Evolutionary conservation across 768 basidiomycete genomes (phyloP), one percentile per base, ranked within the genome.

Genomic region (Coprinellus micaceus): DNA sequence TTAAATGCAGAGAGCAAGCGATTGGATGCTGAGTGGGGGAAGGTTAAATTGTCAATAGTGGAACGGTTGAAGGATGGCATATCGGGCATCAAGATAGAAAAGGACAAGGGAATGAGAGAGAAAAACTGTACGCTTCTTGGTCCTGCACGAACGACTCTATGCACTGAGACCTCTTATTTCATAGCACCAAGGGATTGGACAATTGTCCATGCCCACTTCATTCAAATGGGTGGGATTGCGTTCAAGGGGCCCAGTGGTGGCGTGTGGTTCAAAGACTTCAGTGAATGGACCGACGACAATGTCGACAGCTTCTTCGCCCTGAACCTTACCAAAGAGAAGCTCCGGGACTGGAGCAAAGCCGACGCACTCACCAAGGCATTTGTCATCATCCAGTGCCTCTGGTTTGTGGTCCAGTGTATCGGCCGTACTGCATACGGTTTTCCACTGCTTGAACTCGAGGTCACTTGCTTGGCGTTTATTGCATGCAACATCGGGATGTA

Each of bases 281-380:
- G 12, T 33, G 4, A 53, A 10, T 21, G 44, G 25, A 45, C 6
- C 25, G 22, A 22, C 44, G 44, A 19, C 10, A 21, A 25, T 24
- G 12, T 17, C 13, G 13, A 21, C n/a, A 25, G 17, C 5, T 7
- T 36, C 26, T 22, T 41, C 10, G 30, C 46, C 15, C 54, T 33
- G 6, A 13, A 33, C 6, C 6, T 33, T 6, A 33, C 33, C 5
- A 36, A 44, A 22, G 40, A 48, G 2, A 26, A 57, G 11, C 39
- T 58, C 19, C 11, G n/a, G 17, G 60, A 61, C 28, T 30, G 46
- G 24, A 57, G 52, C 44, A 59, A 62, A 47, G 58, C 44, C n/a
- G 58, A 62, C 44, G 21, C 21, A 15, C 54, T 62, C 2, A 52
- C 54, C 29, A 62, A 59, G 33, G 46, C 25, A 6, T 25, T 59